Evolutionary conservation across 345 rosid genomes (phyloP).

Genomic region (Brassica rapa): DNA sequence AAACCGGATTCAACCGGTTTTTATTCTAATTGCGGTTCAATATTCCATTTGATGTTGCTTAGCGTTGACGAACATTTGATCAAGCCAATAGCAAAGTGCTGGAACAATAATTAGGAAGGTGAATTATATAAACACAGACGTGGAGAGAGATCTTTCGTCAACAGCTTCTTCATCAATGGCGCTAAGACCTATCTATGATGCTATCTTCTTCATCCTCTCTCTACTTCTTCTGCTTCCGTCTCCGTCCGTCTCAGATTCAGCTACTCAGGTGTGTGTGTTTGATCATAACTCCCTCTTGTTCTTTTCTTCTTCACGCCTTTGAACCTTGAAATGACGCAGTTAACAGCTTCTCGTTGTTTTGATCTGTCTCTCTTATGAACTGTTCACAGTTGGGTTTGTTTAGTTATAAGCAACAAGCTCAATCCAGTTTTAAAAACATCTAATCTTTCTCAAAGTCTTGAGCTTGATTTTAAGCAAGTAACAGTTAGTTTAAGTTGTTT

Average conservation of each 20-base stretch:
- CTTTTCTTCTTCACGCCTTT: neutral
- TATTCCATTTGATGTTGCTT: neutral
- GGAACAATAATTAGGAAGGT: neutral
- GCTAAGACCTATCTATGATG: slow-evolving; percentile 9
- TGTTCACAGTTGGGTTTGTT: slow-evolving; percentile 13
- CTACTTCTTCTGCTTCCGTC: slow-evolving; percentile 31
- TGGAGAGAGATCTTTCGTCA: neutral
- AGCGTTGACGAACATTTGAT: slow-evolving; percentile 27
- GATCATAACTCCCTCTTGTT: slow-evolving; percentile 1
- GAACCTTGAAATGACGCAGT: neutral
- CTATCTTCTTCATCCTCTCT: slow-evolving; percentile 18
- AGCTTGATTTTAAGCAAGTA: neutral
- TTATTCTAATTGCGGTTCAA: neutral
- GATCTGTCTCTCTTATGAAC: neutral
- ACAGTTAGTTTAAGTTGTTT: neutral
- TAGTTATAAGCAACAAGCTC: neutral
- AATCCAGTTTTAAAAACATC: neutral
- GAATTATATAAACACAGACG: neutral
- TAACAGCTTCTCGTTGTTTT: slow-evolving; percentile 8
- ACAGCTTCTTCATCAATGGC: slow-evolving; percentile 37
- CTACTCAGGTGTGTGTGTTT: slow-evolving; percentile 39
- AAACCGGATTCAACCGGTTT: slow-evolving; percentile 11
- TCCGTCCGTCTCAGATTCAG: slow-evolving; percentile 22
- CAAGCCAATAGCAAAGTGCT: slow-evolving; percentile 5
- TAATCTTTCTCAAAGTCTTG: neutral